Evolutionary conservation across 1,284 basidiomycete species (phyloP).

Genomic region (Chiua sp.): DNA sequence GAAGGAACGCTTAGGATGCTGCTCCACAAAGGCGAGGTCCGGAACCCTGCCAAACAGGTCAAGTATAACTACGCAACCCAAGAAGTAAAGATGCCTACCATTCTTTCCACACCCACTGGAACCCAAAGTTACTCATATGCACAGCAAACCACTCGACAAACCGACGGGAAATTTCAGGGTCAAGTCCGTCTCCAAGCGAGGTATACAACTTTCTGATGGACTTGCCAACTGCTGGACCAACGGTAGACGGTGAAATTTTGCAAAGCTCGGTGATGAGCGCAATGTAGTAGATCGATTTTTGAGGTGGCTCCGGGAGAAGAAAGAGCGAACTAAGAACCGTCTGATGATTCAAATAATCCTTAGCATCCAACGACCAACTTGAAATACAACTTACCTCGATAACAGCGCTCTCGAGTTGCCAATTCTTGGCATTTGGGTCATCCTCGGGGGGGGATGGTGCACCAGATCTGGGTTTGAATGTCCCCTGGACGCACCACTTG

Average conservation of each 20-base stretch:
- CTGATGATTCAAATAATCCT: slow-evolving; percentile 40
- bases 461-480: slow-evolving; percentile 79
- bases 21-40: slow-evolving; percentile 71
- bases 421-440: slow-evolving; percentile 63
- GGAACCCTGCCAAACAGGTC: slow-evolving; percentile 66
- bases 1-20: slow-evolving; percentile 89
- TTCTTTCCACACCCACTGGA: slow-evolving; percentile 99
- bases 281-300: slow-evolving; percentile 88
- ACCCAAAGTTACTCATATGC: slow-evolving; percentile 98
- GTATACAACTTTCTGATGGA: slow-evolving; percentile 89
- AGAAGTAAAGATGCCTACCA: slow-evolving; percentile 63
- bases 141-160: slow-evolving; percentile 96
- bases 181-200: slow-evolving; percentile 79
- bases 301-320: slow-evolving; percentile 76
- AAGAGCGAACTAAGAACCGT: slow-evolving; percentile 80
- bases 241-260: slow-evolving; percentile 88
- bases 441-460: slow-evolving; percentile 50
- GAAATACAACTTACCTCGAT: slow-evolving; percentile 63
- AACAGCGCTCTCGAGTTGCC: slow-evolving; percentile 81
- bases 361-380: background rate
- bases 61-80: background rate
- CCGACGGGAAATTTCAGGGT: slow-evolving; percentile 81
- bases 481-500: slow-evolving; percentile 83
- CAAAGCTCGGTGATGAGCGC: slow-evolving; percentile 93
- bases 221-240: slow-evolving; percentile 96